These are phyloP conservation scores for Gracilaria caudata DNA, from an alignment of 23 red algal genomes.

Conservation along the genomic window DNA sequence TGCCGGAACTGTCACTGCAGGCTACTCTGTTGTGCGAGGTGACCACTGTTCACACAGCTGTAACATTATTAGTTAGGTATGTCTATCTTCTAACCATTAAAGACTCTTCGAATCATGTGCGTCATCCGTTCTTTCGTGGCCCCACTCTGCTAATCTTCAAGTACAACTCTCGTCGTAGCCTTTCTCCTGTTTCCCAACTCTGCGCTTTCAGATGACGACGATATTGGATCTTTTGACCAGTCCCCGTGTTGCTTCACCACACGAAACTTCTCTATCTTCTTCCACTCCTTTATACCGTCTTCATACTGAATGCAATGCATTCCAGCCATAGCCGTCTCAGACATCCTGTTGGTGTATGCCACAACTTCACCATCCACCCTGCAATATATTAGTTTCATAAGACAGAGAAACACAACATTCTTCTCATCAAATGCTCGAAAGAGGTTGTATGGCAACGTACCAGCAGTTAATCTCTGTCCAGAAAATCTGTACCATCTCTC, in stretches of 20 bases:
- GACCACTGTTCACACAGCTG: neutral
- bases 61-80: constrained; percentile 14
- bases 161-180: neutral
- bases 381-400: no score
- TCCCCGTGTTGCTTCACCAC: constrained; percentile 3
- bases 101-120: neutral
- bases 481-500: neutral
- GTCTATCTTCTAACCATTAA: constrained; percentile 24
- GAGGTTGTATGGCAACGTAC: neutral
- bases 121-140: neutral
- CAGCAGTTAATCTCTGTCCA: constrained; percentile 16
- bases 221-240: neutral
- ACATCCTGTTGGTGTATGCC: neutral
- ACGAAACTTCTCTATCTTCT: constrained; percentile 20
- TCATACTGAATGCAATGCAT: constrained; percentile 42
- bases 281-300: constrained; percentile 55
- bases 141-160: no score
- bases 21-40: neutral
- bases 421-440: neutral
- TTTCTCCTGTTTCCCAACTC: neutral
- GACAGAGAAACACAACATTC: neutral
- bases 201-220: neutral
- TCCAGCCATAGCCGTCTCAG: neutral
- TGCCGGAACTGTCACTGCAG: neutral
- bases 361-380: constrained; percentile 55